Base-by-base conservation (phyloP, 2,329 filamentous ascomycete genomes). In the Annulohypoxylon truncatum region DNA sequence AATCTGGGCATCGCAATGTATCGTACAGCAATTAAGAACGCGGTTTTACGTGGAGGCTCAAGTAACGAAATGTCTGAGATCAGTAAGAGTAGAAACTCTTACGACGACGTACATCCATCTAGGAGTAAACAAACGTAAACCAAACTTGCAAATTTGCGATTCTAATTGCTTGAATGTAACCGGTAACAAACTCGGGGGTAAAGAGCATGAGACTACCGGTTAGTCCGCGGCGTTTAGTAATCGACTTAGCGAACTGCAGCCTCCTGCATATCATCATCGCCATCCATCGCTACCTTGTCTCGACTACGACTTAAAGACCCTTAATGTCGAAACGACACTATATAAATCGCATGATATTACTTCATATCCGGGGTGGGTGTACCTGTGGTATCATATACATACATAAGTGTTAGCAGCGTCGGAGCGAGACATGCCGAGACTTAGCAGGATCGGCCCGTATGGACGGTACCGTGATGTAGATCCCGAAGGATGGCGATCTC, bases 371-470 rank as follows among this genome's bases (percentile, higher is more conserved):
- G 31, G 29, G 18, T n/a, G 9, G 3, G 3, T 44, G 31, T 56
- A 35, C 9, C 33, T 7, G 15, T n/a, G 13, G 33, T 35, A 61
- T 40, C 57, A 47, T 53, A 20, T 61, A 53, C 20, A 59, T 18
- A 15, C 24, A 4, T 24, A 10, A 22, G 38, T 15, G 15, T 22
- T n/a, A 38, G 35, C 28, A 29, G 20, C 31, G 22, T 31, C 48
- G 58, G 50, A 47, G 50, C 38, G 50, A 54, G 50, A 61, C 31
- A 38, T n/a, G 50, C 58, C 58, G 58, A 61, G 24, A 48, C n/a
- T 7, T 12, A 31, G 24, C 29, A 7, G 13, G 29, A 50, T 48
- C 58, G 50, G 42, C 50, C 58, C 58, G 58, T 31, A 13, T 18
- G 3, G 12, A 35, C 15, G 35, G 48, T 28, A 42, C 3, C 42